Conservation (phyloP, 768 basidiomycete species). For the Lyophyllum atratum region DNA sequence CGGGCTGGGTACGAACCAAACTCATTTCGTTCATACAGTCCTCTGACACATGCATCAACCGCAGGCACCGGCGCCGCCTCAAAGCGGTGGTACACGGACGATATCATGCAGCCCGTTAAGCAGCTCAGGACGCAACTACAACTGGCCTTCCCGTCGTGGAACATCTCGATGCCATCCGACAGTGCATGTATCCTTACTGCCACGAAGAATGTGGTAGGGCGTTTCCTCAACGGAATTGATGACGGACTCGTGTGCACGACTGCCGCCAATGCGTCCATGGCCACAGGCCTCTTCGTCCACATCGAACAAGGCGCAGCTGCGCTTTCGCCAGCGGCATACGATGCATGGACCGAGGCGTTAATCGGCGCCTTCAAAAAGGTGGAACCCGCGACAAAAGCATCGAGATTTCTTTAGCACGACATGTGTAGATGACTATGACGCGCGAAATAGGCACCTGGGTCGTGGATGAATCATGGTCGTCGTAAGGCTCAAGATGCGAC, state of each 20-base stretch:
- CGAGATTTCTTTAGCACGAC: no score
- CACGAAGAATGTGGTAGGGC: constrained; percentile 46
- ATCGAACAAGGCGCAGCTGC: constrained; percentile 37
- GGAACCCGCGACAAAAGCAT: no score
- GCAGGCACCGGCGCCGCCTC: constrained; percentile 24
- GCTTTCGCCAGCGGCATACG: constrained; percentile 25
- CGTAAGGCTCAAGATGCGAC: no score
- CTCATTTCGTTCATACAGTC: background rate
- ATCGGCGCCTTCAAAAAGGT: constrained; percentile 27
- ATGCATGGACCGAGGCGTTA: constrained; percentile 36
- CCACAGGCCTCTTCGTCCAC: constrained; percentile 43
- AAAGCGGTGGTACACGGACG: constrained; percentile 39
- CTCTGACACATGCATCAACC: background rate
- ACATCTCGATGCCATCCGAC: constrained; percentile 40
- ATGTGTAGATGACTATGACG: no score
- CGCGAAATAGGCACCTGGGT: no score
- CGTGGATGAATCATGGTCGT: no score
- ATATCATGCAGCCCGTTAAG: constrained; percentile 34
- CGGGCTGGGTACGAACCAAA: constrained; percentile 39
- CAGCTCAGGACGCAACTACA: constrained; percentile 33
- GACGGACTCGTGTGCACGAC: constrained; percentile 29
- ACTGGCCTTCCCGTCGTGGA: constrained; percentile 35
- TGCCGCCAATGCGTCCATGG: constrained; percentile 22
- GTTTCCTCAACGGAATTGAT: constrained; percentile 40
- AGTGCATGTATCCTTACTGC: constrained; percentile 43